phyloP scores from a whole-genome alignment of 345 rosid species.

The Euphorbia peplus region DNA sequence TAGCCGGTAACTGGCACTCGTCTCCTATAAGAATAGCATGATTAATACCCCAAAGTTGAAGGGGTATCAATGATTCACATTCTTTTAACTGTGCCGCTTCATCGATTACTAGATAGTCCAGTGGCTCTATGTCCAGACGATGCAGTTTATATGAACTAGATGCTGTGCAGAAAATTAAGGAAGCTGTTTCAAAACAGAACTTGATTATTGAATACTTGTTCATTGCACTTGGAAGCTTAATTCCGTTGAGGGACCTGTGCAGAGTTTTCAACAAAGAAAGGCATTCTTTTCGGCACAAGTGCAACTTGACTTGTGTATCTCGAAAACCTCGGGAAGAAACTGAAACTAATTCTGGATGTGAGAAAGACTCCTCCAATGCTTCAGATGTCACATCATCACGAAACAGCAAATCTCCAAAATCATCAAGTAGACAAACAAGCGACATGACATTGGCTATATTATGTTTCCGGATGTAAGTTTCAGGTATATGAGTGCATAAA shows the following conservation, averaged over 20 bases:
- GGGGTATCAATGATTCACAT: slow-evolving; percentile 51
- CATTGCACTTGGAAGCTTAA: slow-evolving; percentile 27
- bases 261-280: slow-evolving; percentile 21
- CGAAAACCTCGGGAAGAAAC: neutral
- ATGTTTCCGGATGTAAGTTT: slow-evolving; percentile 17
- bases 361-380: slow-evolving; percentile 25
- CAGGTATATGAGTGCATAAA: slow-evolving; percentile 35
- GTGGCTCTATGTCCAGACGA: slow-evolving; percentile 23
- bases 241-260: slow-evolving; percentile 12
- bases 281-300: slow-evolving; percentile 26
- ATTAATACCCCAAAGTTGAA: slow-evolving; percentile 38
- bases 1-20: slow-evolving; percentile 51
- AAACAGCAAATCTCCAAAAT: slow-evolving; percentile 21
- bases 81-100: slow-evolving; percentile 69
- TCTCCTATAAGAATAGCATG: slow-evolving; percentile 54
- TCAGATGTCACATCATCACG: slow-evolving; percentile 21
- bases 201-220: neutral
- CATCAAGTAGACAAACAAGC: slow-evolving; percentile 23
- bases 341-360: slow-evolving; percentile 1
- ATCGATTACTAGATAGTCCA: slow-evolving; percentile 47
- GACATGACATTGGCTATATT: slow-evolving; percentile 9
- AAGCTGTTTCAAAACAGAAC: slow-evolving; percentile 38
- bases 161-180: slow-evolving; percentile 46
- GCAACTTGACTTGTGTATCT: neutral
- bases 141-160: slow-evolving; percentile 37